These are phyloP conservation scores for Aspergillus hortae DNA, from an alignment of 2,329 filamentous ascomycete species.

Conservation along the genomic window DNA sequence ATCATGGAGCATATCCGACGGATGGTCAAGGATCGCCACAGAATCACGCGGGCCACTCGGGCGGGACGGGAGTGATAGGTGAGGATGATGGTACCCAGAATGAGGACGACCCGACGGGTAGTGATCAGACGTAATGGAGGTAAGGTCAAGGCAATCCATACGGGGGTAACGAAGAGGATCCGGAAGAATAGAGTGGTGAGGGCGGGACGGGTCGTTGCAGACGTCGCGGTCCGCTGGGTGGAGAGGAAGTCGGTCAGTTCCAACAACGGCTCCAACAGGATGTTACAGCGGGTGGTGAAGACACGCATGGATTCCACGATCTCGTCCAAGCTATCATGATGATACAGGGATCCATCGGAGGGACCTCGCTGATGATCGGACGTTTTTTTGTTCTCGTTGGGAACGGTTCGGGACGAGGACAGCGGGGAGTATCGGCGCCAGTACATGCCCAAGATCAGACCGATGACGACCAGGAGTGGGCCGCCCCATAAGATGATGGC, in stretches of 20 bases:
- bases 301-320: slow-evolving; percentile 91
- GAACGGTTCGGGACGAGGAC: slow-evolving; percentile 73
- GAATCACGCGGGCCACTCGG: slow-evolving; percentile 75
- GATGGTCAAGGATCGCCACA: slow-evolving; percentile 82
- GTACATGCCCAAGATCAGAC: slow-evolving; percentile 89
- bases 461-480: slow-evolving; percentile 74
- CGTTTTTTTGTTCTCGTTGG: slow-evolving; percentile 56
- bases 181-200: slow-evolving; percentile 86
- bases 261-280: slow-evolving; percentile 82
- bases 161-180: slow-evolving; percentile 78
- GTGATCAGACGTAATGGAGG: slow-evolving; percentile 83
- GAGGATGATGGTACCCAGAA: slow-evolving; percentile 77
- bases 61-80: slow-evolving; percentile 91
- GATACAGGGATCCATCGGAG: slow-evolving; percentile 65
- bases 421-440: slow-evolving; percentile 82
- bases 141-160: slow-evolving; percentile 81
- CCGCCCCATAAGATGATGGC: slow-evolving; percentile 75
- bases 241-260: slow-evolving; percentile 90
- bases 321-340: slow-evolving; percentile 93
- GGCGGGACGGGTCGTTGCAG: slow-evolving; percentile 84
- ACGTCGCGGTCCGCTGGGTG: slow-evolving; percentile 84
- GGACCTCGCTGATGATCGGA: slow-evolving; percentile 44
- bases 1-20: slow-evolving; percentile 66
- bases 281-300: slow-evolving; percentile 87
- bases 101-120: slow-evolving; percentile 76